Conservation (phyloP, 352 stramenopile species). For the Globisporangium cederbergense region DNA sequence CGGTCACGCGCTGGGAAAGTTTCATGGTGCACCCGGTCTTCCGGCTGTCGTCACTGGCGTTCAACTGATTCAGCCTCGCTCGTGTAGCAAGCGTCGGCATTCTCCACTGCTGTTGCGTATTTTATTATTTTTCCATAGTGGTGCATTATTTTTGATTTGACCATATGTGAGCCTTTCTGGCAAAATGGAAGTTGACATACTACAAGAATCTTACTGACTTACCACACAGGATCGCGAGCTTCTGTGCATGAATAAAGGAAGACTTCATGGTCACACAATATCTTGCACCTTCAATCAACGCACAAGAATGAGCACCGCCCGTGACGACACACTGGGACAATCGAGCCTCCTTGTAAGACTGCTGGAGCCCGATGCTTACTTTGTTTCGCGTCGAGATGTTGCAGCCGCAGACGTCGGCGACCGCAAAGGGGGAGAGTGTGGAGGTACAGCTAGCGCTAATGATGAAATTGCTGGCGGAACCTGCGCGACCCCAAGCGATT, state of each 20-base stretch:
- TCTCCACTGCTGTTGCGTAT: background rate
- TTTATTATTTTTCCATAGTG: conserved; percentile 3
- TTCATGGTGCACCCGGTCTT: conserved; percentile 64
- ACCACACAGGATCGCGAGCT: too few species aligned
- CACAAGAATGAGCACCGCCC: too few species aligned
- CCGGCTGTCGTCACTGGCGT: conserved; percentile 29
- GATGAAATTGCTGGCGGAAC: background rate
- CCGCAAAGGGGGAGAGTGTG: background rate
- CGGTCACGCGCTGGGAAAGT: conserved; percentile 59
- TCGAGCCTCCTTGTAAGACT: too few species aligned
- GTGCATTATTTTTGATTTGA: background rate
- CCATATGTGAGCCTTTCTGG: background rate
- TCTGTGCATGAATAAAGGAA: too few species aligned
- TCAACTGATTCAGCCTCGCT: conserved; percentile 13
- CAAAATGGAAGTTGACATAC: too few species aligned
- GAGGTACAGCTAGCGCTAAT: background rate
- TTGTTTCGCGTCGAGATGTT: conserved; percentile 2
- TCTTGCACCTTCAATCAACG: too few species aligned
- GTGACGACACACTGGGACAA: too few species aligned
- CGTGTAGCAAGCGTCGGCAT: background rate
- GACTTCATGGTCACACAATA: too few species aligned
- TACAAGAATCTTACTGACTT: too few species aligned
- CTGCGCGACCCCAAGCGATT: conserved; percentile 38
- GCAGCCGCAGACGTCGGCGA: background rate
- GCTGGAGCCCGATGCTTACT: background rate